Evolutionary conservation across 148 eudicot species (phyloP).

Genomic region (Diospyros lotus): DNA sequence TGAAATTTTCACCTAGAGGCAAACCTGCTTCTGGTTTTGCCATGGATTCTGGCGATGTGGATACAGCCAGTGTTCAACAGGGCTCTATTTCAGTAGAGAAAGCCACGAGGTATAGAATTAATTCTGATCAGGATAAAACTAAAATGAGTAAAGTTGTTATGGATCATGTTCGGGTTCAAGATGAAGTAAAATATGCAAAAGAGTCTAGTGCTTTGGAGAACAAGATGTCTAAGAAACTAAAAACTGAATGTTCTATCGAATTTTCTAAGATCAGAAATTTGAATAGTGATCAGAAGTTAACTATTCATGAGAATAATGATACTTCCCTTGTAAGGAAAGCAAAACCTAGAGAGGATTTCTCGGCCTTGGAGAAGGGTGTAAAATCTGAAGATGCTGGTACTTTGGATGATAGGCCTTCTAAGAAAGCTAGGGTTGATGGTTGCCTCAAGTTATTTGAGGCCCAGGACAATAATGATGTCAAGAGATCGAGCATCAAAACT

Average conservation of each 20-base stretch:
- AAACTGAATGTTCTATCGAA: constrained; percentile 16
- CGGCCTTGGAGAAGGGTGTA: constrained; percentile 10
- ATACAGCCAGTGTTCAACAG: not conserved
- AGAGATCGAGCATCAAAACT: constrained; percentile 12
- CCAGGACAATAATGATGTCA: constrained; percentile 12
- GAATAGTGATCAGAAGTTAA: not conserved
- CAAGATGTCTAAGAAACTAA: constrained; percentile 32
- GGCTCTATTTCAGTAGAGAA: constrained; percentile 5
- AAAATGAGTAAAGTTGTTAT: not conserved
- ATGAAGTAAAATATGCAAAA: constrained; percentile 8
- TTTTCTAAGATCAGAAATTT: not conserved
- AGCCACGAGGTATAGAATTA: not conserved
- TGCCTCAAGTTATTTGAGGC: not conserved
- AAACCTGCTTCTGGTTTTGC: constrained; percentile 13
- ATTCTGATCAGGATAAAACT: constrained; percentile 8
- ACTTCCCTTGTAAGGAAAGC: constrained; percentile 4
- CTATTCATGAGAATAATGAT: not conserved
- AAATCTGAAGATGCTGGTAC: constrained; percentile 22
- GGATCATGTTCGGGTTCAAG: constrained; percentile 12
- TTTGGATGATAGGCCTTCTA: constrained; percentile 25
- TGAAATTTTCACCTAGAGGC: not conserved
- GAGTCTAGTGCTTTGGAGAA: constrained; percentile 26
- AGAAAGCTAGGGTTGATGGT: constrained; percentile 28
- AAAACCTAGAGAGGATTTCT: constrained; percentile 7
- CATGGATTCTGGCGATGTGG: not conserved